These are phyloP conservation scores for Vitis hybrid DNA, from an alignment of 177 flowering plant genomes.

Conservation along the genomic window DNA sequence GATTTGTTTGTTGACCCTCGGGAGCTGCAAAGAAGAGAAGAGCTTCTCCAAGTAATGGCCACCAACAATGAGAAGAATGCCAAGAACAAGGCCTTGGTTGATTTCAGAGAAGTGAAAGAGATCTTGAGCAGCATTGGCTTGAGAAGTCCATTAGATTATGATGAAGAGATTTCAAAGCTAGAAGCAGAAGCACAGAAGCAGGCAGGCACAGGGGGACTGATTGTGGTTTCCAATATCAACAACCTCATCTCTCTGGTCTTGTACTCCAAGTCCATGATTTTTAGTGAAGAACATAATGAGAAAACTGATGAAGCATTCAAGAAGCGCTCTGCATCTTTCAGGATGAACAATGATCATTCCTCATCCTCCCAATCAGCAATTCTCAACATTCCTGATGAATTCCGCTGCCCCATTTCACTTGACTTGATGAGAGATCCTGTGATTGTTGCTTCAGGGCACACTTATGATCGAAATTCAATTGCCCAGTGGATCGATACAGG, in stretches of 20 bases:
- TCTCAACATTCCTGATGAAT: slow-evolving; percentile 56
- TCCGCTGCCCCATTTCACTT: slow-evolving; percentile 68
- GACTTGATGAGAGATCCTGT: slow-evolving; percentile 84
- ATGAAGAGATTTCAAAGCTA: slow-evolving; percentile 50
- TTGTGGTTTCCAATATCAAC: slow-evolving; percentile 62
- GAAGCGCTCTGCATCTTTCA: slow-evolving; percentile 1
- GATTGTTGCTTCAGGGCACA: slow-evolving; percentile 73
- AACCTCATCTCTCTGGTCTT: slow-evolving; percentile 60
- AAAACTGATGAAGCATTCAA: slow-evolving; percentile 11
- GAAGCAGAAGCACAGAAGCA: slow-evolving; percentile 64
- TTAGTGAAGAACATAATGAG: slow-evolving; percentile 17
- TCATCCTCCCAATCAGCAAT: slow-evolving; percentile 32
- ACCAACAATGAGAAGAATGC: slow-evolving; percentile 25
- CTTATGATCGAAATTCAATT: slow-evolving; percentile 66
- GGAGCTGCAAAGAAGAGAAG: slow-evolving; percentile 53
- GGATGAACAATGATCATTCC: slow-evolving; percentile 23
- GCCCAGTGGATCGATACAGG: slow-evolving; percentile 74
- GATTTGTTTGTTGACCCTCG: slow-evolving; percentile 38
- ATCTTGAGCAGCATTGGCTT: slow-evolving; percentile 48
- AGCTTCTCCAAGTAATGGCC: slow-evolving; percentile 46
- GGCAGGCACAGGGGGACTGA: slow-evolving; percentile 74
- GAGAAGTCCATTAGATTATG: slow-evolving; percentile 36
- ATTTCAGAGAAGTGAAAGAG: slow-evolving; percentile 35
- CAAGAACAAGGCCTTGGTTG: slow-evolving; percentile 28
- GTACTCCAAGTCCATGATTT: slow-evolving; percentile 41